These are phyloP conservation scores for Selaginella moellendorffii DNA, from an alignment of 75 land plant species.

Conservation along the genomic window DNA sequence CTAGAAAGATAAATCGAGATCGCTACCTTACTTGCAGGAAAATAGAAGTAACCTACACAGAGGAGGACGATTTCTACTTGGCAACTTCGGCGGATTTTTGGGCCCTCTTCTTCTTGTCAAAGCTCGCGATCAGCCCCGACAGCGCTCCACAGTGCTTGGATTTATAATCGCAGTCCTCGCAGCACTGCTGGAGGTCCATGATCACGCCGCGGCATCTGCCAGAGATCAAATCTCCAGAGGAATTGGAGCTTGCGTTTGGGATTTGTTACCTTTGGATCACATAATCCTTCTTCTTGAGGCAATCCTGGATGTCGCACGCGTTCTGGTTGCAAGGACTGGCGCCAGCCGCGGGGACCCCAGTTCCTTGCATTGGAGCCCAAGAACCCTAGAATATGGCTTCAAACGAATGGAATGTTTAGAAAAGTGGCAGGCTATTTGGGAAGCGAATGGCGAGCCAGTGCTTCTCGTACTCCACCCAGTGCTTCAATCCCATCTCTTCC, in stretches of 20 bases:
- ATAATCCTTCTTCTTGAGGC: neutral
- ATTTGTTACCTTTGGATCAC: neutral
- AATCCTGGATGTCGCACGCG: neutral
- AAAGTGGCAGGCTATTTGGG: too few species aligned
- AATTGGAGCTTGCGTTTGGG: neutral
- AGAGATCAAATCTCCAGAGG: neutral
- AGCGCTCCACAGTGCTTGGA: neutral
- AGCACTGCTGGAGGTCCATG: neutral
- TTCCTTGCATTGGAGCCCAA: too few species aligned
- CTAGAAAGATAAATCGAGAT: too few species aligned
- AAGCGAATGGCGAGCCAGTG: conserved; percentile 65
- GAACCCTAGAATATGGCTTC: too few species aligned
- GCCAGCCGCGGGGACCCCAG: neutral
- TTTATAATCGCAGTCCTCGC: neutral
- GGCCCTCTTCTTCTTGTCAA: neutral
- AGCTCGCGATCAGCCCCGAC: neutral
- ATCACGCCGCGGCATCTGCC: neutral
- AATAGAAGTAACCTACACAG: too few species aligned
- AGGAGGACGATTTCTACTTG: too few species aligned
- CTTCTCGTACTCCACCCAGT: conserved; percentile 46
- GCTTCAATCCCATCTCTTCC: conserved; percentile 68
- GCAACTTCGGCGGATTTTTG: too few species aligned
- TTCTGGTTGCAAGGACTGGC: neutral
- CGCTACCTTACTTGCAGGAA: too few species aligned
- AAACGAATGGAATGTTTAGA: too few species aligned